Evolutionary conservation across 2,329 filamentous ascomycete species (phyloP).

Genomic region (Aspergillus ustus): DNA sequence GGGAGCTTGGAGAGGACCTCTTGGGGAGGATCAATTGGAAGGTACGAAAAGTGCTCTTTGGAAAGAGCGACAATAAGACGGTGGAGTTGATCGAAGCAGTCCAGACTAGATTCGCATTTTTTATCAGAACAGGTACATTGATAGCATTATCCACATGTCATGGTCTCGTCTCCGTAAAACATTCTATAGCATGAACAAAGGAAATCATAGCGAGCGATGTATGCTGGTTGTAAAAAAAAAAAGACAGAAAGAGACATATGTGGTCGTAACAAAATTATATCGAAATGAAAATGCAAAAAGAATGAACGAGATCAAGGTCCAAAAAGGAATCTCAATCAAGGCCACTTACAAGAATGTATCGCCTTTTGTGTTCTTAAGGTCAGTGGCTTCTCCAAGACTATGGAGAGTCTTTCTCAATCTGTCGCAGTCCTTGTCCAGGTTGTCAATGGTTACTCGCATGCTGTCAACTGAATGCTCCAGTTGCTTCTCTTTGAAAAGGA

Average conservation of each 20-base stretch:
- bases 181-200: constrained; percentile 28
- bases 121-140: constrained; percentile 51
- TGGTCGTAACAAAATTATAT: constrained; percentile 19
- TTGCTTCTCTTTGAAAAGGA: constrained; percentile 52
- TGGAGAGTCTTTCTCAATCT: constrained; percentile 56
- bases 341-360: constrained; percentile 57
- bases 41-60: constrained; percentile 56
- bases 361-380: constrained; percentile 54
- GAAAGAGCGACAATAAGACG: constrained; percentile 58
- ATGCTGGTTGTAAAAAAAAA: constrained; percentile 18
- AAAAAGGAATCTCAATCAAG: constrained; percentile 31
- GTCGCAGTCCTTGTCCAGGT: constrained; percentile 56
- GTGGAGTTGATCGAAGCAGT: constrained; percentile 57
- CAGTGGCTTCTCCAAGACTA: constrained; percentile 55
- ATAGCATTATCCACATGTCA: constrained; percentile 39
- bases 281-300: constrained; percentile 16
- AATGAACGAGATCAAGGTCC: constrained; percentile 19
- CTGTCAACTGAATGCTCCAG: constrained; percentile 48
- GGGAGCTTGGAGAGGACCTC: constrained; percentile 58
- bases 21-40: constrained; percentile 55
- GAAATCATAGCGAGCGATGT: constrained; percentile 23
- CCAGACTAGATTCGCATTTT: constrained; percentile 48
- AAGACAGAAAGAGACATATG: constrained; percentile 21
- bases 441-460: constrained; percentile 54
- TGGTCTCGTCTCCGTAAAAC: constrained; percentile 29